These are phyloP conservation scores for Punctularia strigosozonata DNA, from an alignment of 768 basidiomycete genomes.

Conservation along the genomic window DNA sequence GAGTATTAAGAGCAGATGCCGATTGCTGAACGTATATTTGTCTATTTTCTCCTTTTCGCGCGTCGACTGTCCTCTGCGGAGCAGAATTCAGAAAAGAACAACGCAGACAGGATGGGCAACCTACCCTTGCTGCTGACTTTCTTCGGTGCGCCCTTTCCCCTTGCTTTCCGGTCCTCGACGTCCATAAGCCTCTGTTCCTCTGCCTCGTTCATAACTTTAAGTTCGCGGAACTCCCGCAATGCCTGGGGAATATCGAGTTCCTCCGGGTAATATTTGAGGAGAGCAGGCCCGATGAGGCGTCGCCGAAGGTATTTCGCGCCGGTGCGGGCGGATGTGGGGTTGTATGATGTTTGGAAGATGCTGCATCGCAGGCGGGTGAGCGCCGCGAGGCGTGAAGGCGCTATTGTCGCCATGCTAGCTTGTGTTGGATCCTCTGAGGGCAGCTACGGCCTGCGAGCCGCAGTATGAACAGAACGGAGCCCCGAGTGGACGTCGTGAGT, in stretches of 20 bases:
- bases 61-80: conserved; percentile 40
- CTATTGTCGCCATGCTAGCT: conserved; percentile 22
- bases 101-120: conserved; percentile 13
- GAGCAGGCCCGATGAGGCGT: conserved; percentile 74
- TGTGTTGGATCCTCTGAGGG: background rate
- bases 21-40: no score
- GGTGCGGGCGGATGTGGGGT: conserved; percentile 69
- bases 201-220: conserved; percentile 44
- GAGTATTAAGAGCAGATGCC: no score
- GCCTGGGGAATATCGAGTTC: no score
- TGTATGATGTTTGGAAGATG: conserved; percentile 83
- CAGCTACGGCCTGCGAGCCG: background rate
- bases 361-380: conserved; percentile 52
- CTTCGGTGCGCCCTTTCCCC: conserved; percentile 78
- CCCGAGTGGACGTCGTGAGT: background rate
- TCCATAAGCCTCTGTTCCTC: conserved; percentile 63
- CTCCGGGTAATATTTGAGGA: conserved; percentile 72
- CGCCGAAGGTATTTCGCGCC: conserved; percentile 87
- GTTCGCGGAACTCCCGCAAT: no score
- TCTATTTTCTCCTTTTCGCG: conserved; percentile 28
- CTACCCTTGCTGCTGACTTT: conserved; percentile 63
- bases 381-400: conserved; percentile 42
- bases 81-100: background rate
- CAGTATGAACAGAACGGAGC: background rate
- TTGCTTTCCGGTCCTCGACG: conserved; percentile 50